Conservation (phyloP, 768 basidiomycete species). For the Hygrophoropsis aurantiaca region DNA sequence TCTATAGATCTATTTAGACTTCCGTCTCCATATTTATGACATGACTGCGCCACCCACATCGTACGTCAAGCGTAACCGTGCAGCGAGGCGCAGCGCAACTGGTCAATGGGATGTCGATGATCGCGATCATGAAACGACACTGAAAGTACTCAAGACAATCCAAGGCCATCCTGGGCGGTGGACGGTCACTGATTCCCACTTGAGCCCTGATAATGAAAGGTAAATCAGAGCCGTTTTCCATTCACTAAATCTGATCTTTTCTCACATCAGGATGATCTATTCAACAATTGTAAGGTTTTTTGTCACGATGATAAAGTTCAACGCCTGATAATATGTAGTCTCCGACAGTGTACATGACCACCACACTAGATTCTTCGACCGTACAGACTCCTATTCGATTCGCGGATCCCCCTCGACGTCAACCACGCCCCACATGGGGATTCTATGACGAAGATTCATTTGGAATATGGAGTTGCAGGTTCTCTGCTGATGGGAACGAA, state of each 20-base stretch:
- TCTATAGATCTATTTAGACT: constrained; percentile 52
- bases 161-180: constrained; percentile 76
- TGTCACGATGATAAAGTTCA: not conserved
- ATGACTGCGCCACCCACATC: constrained; percentile 50
- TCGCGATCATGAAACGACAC: constrained; percentile 46
- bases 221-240: constrained; percentile 25
- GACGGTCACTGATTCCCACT: constrained; percentile 95
- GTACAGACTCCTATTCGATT: constrained; percentile 65
- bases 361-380: constrained; percentile 59
- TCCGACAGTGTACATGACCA: constrained; percentile 74
- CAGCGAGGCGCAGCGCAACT: constrained; percentile 12
- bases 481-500: constrained; percentile 95
- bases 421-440: constrained; percentile 30
- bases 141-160: constrained; percentile 61
- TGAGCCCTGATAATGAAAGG: constrained; percentile 88
- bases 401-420: constrained; percentile 44
- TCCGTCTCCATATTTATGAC: constrained; percentile 86
- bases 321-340: constrained; percentile 44
- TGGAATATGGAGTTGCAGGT: constrained; percentile 91
- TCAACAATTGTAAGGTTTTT: constrained; percentile 70
- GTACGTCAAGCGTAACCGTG: constrained; percentile 14
- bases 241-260: constrained; percentile 3
- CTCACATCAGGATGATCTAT: constrained; percentile 75
- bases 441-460: constrained; percentile 45
- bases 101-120: constrained; percentile 24